Evolutionary conservation across 1,284 basidiomycete genomes (phyloP), one percentile per base, ranked within the genome.

Genomic region (Microbotryum intermedium): DNA sequence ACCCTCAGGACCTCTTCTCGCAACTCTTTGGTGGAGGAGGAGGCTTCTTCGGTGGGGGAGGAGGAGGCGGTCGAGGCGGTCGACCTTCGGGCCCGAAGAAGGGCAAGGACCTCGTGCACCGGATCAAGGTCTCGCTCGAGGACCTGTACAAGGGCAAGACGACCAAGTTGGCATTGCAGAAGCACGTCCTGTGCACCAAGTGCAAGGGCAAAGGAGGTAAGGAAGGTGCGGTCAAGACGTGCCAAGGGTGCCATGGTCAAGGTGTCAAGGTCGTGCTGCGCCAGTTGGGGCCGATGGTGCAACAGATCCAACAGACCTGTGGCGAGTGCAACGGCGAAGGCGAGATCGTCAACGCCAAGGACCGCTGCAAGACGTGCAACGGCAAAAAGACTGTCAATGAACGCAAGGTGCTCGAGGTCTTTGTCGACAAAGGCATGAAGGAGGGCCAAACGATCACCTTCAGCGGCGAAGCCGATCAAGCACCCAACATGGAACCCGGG

Each of bases 371-470:
- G 76, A 79, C 78, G 49, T 99, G 95, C 82, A 88, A 88, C 75
- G 95, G 93, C 69, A 95, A 95, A 81, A 99, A 98, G 81, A 86
- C 90, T 60, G 71, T 87, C 51, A 85, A 89, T 62, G 95, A 98
- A 78, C 90, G 95, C 78, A 98, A 98, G 80, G 87, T 97, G 68
- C 80, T 98, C 71, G 95, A 99, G 78, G 95, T 98, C 28, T 90
- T 97, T 75, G 90, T 99, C 81, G 95, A 98, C 82, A 97, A 94
- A 81, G 95, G 95, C 59, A 98, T 98, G 95, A 91, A 90, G 79
- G 87, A 87, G 59, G 95, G 95, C 34, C 92, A 97, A 78, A 93
- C 91, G 25, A 92, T 99, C 75, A 85, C 83, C 60, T 99, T 98
- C 78, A 77, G 82, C 61, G 94, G 95, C 61, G 95, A 98, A 79